Evolutionary conservation across 1,284 basidiomycete genomes (phyloP), one percentile per base, ranked within the genome.

Genomic region (Marasmius fiardii): DNA sequence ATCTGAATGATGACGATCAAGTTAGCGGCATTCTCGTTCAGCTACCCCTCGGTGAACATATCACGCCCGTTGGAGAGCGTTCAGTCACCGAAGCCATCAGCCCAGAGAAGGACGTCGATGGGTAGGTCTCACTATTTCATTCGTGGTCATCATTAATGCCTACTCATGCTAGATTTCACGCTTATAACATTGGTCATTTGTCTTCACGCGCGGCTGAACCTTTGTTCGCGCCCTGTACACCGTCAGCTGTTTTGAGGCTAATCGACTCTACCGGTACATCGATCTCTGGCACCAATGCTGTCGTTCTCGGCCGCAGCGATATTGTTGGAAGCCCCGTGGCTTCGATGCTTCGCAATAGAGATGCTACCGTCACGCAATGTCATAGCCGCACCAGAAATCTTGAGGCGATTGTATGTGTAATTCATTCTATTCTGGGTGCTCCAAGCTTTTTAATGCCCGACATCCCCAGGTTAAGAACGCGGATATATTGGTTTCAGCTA

Each of bases 321-420:
- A 99, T 99, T 65, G 97, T 99, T 59, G 97, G 97, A 56, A 97
- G 88, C 66, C 97, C 97, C 34, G 95, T 98, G 55, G 86, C 89
- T 33, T 89, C 92, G 28, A 87, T 99, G 77, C 81, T 99, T 54
- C 83, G 94, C 64, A 90, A 88, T 70, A 84, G 84, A 60, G 92
- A 99, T 69, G 95, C 95, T 28, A 99, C 97, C 34, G 95, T 99
- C 62, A 99, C 95, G 26, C 96, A 98, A 72, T 97, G 95, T 69
- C 97, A 99, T 74, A 95, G 93, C 64, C 82, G 85, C 52, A 97
- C 95, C 50, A 82, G 84, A 69, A 84, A 95, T 68, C 76, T 99
- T 41, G 82, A 89, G 60, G 76, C 81, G 37, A 84, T 95, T 65
- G 90, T 92, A 68, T 61, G 86, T 72, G 43, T 54, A n/a, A 48